Base-by-base conservation (phyloP, 768 basidiomycete genomes). In the Amyloporia xantha region DNA sequence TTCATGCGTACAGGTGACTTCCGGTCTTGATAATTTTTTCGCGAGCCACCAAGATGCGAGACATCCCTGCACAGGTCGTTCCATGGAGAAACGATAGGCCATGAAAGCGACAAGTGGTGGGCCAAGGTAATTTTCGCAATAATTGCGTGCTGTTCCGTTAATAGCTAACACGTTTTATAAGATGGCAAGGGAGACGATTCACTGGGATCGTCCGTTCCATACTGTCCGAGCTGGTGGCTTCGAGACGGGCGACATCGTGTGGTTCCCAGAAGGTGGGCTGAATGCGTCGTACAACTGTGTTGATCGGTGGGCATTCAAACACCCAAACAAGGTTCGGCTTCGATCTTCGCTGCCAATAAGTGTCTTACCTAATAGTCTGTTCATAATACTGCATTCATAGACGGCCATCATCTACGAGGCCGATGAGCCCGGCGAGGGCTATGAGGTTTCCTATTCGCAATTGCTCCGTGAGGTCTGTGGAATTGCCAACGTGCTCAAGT, bases 331-430 rank as follows among this genome's bases (percentile, higher is more conserved):
- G 71, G 86, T 82, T 43, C 35, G 30, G 41, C 28, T 25, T 28
- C 41, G 19, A 44, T 27, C 26, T 36, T 38, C 36, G n/a, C n/a
- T n/a, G n/a, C n/a, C n/a, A n/a, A n/a, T n/a, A n/a, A n/a, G n/a
- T n/a, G n/a, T n/a, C n/a, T n/a, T n/a, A n/a, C n/a, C n/a, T 50
- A 15, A 28, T 26, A 25, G 41, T 47, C 27, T 36, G 19, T 27
- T 27, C 43, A 28, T 33, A 33, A 19, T 21, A 17, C 33, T 19
- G 17, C 44, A 35, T 24, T 20, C 25, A 10, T 56, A 92, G 88
- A 82, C 84, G 23, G 95, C 95, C 24, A 96, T 98, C 68, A 93
- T 98, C 67, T 99, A 94, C 71, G 95, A 99, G 67, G 94, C 93
- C 1, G 95, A 99, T 60, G 95, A 99, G 65, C 87, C 93, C 1